Base-by-base conservation (phyloP, 1,139 yeast species). In the Geotrichum europaeum region DNA sequence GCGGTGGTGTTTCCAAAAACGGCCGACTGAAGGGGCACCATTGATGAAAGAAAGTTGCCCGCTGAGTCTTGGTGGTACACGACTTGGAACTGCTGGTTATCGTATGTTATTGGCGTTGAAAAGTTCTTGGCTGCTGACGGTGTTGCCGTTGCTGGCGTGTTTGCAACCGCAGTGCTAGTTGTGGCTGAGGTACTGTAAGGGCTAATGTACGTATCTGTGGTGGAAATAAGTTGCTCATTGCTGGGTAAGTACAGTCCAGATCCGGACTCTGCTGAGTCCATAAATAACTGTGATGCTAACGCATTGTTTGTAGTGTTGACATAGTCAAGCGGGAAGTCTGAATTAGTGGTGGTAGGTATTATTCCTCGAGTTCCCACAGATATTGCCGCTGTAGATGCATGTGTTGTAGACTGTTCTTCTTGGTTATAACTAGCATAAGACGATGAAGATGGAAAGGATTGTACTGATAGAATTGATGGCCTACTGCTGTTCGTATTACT, bases 301-400 rank as follows among this genome's bases (percentile, higher is more conserved):
- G 49, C 28, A 18, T 36, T 49, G n/a, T 20, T 30, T 4, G n/a
- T n/a, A 22, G 61, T 54, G 7, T 60, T 61, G 18, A 60, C 60
- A 61, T 70, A 70, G 59, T 70, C 73, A 45, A 70, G 63, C 15
- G 73, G 73, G 59, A 70, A 70, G 60, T 70, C 73, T 43, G 64
- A 64, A 53, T 64, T 57, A n/a, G 22, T 34, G 22, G 57, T 18
- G n/a, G 45, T 9, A 22, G 43, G 12, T 20, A 47, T 25, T 20
- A 62, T 56, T 34, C 55, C 40, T 32, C 53, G 15, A 50, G 52
- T 22, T 51, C 54, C 51, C 20, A 28, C 15, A 6, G 59, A 5
- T 36, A 49, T 32, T 52, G 59, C 5, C 25, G 52, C 22, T 45
- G 45, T 9, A 28, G 32, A 4, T 28, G 32, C 9, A 9, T 5